Evolutionary conservation across 768 basidiomycete genomes (phyloP), one percentile per base, ranked within the genome.

Genomic region (Ramaria sp.): DNA sequence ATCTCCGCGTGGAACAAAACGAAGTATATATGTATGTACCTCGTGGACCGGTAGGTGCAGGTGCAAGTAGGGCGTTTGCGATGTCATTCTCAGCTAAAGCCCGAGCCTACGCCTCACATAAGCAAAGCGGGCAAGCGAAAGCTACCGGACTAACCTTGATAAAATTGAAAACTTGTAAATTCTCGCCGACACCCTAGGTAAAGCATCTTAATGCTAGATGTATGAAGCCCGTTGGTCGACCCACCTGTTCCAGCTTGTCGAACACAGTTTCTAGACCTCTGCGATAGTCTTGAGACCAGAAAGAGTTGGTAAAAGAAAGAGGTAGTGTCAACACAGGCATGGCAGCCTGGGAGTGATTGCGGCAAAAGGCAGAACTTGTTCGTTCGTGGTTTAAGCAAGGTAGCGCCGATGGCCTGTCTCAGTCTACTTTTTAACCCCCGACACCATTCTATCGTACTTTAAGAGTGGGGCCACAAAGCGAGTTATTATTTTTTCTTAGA

Each of bases 211-310:
- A 36, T 18, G 52, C 3, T 27, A 58, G 37, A 42, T 37, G 16
- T 15, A 44, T 3, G 7, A 42, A 9, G 24, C 20, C 48, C 32
- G 16, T 3, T 48, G 38, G 27, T 20, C 28, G 13, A 61, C 72
- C 48, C 57, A 84, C 89, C 76, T 88, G 85, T 61, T 90, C 84
- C 24, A 92, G 79, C 67, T 88, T 84, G 42, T 63, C 67, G 64
- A 80, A 90, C 30, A 92, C 69, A 22, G 86, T 78, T 58, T 95
- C 82, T 27, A 96, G 75, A 32, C 92, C 93, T 56, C 71, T 78
- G 43, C 88, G 76, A 65, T 90, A 93, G 71, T 93, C 90, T 66
- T 89, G 85, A 15, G 91, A 79, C 93, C 93, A 96, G 73, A 96
- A 96, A 28, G 91, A 93, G 67, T 95, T 94, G 54, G 76, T 81